A percentile compares a stretch with the other conserved stretches of the same genome.
These are phyloP conservation scores for Marasmius oreades DNA, from an alignment of 1,284 basidiomycete genomes.

Conservation along the genomic window DNA sequence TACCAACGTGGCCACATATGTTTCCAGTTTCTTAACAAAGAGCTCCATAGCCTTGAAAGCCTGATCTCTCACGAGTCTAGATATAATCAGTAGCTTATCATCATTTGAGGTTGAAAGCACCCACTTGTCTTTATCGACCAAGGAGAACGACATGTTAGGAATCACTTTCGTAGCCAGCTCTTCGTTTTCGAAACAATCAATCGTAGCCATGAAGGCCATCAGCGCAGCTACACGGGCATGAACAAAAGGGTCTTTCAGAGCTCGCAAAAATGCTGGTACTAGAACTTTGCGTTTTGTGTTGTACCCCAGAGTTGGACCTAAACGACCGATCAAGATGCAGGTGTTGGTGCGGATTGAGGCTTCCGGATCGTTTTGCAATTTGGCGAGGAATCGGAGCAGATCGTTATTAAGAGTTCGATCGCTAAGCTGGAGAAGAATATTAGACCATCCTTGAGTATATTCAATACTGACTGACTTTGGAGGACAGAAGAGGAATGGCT, in stretches of 20 bases:
- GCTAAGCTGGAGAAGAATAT: constrained; percentile 54
- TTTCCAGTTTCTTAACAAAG: constrained; percentile 83
- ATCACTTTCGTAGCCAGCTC: constrained; percentile 90
- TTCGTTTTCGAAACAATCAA: constrained; percentile 85
- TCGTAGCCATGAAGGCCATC: constrained; percentile 95
- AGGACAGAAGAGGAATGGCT: constrained; percentile 79
- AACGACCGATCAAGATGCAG: constrained; percentile 90
- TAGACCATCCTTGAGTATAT: neutral
- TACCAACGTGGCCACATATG: constrained; percentile 78
- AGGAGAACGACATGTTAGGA: constrained; percentile 74
- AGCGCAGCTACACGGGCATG: constrained; percentile 93
- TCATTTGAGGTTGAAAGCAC: constrained; percentile 19
- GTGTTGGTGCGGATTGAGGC: constrained; percentile 97
- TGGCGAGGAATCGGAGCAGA: constrained; percentile 87
- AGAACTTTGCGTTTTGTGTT: constrained; percentile 95
- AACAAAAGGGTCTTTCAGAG: constrained; percentile 89
- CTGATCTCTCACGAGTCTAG: constrained; percentile 86
- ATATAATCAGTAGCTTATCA: constrained; percentile 4
- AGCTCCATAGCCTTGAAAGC: constrained; percentile 89
- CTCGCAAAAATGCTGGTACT: constrained; percentile 90
- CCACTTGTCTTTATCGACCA: constrained; percentile 90
- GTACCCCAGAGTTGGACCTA: constrained; percentile 82
- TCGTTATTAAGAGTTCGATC: constrained; percentile 97
- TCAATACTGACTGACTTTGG: constrained; percentile 55
- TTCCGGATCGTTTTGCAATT: constrained; percentile 90